Evolutionary conservation across 768 basidiomycete species (phyloP).

Genomic region (Royoungia palumana): DNA sequence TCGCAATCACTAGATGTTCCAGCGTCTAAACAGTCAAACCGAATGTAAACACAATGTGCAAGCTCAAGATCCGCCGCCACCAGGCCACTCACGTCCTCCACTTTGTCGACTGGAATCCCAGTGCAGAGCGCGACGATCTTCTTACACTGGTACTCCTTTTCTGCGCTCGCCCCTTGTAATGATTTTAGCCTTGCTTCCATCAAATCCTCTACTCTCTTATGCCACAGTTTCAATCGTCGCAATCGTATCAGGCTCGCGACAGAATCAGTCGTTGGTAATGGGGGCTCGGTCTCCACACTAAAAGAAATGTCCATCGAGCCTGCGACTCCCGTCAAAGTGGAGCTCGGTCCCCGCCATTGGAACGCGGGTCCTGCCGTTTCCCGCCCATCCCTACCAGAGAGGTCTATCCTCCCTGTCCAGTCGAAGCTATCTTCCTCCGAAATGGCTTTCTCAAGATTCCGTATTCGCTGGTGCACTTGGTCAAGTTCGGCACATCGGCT

Average conservation of each 20-base stretch:
- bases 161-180: constrained; percentile 76
- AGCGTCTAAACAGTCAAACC: constrained; percentile 55
- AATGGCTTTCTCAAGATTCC: constrained; percentile 80
- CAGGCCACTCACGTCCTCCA: constrained; percentile 75
- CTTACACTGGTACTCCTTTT: constrained; percentile 89
- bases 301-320: constrained; percentile 61
- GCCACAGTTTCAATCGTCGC: constrained; percentile 79
- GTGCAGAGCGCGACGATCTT: constrained; percentile 89
- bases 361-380: constrained; percentile 52
- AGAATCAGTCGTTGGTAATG: constrained; percentile 59
- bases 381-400: constrained; percentile 39
- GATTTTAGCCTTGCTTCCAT: constrained; percentile 65
- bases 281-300: constrained; percentile 70
- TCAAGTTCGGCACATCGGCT: constrained; percentile 73
- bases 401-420: constrained; percentile 75
- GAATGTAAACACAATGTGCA: constrained; percentile 27
- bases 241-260: constrained; percentile 63
- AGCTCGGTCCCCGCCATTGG: constrained; percentile 61
- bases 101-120: constrained; percentile 79
- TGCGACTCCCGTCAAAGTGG: constrained; percentile 62
- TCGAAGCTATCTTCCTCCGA: constrained; percentile 79
- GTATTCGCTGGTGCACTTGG: constrained; percentile 71
- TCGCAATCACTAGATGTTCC: constrained; percentile 78
- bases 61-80: constrained; percentile 11
- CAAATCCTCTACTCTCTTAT: constrained; percentile 70